Evolutionary conservation across 2,329 filamentous ascomycete species (phyloP).

Genomic region (Saccharata proteae): DNA sequence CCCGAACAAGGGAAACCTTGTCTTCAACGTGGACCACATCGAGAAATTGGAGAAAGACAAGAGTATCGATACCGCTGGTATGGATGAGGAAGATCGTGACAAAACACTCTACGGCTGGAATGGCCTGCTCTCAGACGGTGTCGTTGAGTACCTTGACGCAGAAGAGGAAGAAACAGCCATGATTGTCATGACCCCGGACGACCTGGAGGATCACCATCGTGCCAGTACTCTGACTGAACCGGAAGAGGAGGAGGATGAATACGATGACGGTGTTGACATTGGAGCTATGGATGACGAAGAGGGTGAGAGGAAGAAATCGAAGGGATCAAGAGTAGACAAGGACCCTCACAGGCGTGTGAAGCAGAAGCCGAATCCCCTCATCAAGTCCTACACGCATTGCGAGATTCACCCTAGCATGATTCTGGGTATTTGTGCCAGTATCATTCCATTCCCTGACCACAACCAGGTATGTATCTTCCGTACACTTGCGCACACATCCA

Average conservation of each 20-base stretch:
- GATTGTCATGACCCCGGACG: constrained; percentile 98
- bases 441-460: constrained; percentile 98
- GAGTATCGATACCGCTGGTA: constrained; percentile 45
- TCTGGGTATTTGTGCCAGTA: constrained; percentile 93
- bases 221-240: constrained; percentile 17
- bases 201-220: constrained; percentile 53
- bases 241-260: constrained; percentile 6
- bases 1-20: constrained; percentile 61
- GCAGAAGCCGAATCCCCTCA: constrained; percentile 73
- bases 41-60: constrained; percentile 62
- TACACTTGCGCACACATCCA: not conserved
- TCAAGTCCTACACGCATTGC: constrained; percentile 93
- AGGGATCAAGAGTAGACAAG: constrained; percentile 31
- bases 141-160: constrained; percentile 91
- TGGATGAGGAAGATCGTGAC: constrained; percentile 46
- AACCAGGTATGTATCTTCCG: constrained; percentile 53
- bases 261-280: not conserved
- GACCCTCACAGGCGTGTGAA: constrained; percentile 81
- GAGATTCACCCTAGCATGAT: constrained; percentile 99
- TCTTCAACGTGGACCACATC: constrained; percentile 77
- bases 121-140: constrained; percentile 69
- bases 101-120: constrained; percentile 72
- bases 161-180: constrained; percentile 98
- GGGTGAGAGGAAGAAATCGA: constrained; percentile 27
- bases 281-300: constrained; percentile 1